Evolutionary conservation across 2,329 filamentous ascomycete genomes (phyloP).

Genomic region (Alternaria conjuncta): DNA sequence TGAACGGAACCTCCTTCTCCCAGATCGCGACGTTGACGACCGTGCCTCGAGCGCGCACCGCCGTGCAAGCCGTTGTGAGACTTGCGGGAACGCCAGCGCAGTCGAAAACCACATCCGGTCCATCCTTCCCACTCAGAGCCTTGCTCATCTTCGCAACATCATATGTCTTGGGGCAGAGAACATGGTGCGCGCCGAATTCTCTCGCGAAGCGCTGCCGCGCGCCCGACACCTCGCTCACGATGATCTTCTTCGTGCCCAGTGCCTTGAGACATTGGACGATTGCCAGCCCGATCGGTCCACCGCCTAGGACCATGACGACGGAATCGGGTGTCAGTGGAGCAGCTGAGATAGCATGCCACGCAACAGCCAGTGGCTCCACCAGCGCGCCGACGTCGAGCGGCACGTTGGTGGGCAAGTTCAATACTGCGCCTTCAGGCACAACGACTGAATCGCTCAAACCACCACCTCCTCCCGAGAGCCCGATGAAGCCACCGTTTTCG

Average conservation of each 20-base stretch:
- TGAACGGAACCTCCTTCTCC: slow-evolving; percentile 62
- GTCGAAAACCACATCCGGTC: slow-evolving; percentile 67
- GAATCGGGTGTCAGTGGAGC: slow-evolving; percentile 56
- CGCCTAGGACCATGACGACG: slow-evolving; percentile 63
- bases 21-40: slow-evolving; percentile 71
- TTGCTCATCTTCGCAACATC: slow-evolving; percentile 56
- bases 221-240: slow-evolving; percentile 63
- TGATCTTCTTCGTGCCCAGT: slow-evolving; percentile 60
- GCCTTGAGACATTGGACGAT: slow-evolving; percentile 65
- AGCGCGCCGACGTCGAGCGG: slow-evolving; percentile 63
- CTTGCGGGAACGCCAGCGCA: slow-evolving; percentile 65
- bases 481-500: slow-evolving; percentile 61
- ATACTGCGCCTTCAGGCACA: slow-evolving; percentile 57
- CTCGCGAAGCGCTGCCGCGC: slow-evolving; percentile 59
- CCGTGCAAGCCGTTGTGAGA: slow-evolving; percentile 52
- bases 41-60: slow-evolving; percentile 61
- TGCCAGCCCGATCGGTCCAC: slow-evolving; percentile 68
- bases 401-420: slow-evolving; percentile 60
- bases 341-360: slow-evolving; percentile 67
- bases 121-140: slow-evolving; percentile 57
- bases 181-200: slow-evolving; percentile 62
- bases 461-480: slow-evolving; percentile 59
- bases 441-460: slow-evolving; percentile 64
- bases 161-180: slow-evolving; percentile 61
- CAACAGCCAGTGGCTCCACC: slow-evolving; percentile 68